These are phyloP conservation scores for Penicillium verrucosum DNA, from an alignment of 2,329 filamentous ascomycete genomes.

Conservation along the genomic window DNA sequence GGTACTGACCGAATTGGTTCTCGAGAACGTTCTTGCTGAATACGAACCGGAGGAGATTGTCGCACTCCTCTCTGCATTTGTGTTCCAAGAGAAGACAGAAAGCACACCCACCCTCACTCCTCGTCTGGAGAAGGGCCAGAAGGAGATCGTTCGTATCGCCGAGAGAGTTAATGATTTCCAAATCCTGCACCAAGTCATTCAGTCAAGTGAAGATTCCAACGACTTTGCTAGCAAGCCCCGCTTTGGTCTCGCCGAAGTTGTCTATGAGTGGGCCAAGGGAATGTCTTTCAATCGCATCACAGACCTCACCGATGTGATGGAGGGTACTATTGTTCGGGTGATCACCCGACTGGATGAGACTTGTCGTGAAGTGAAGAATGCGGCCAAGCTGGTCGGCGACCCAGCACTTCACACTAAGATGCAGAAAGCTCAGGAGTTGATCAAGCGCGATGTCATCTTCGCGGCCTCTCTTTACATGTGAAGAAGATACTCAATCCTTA, in stretches of 20 bases:
- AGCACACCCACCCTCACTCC: slow-evolving; percentile 75
- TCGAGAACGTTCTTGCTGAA: slow-evolving; percentile 93
- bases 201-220: slow-evolving; percentile 83
- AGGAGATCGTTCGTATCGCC: slow-evolving; percentile 82
- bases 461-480: slow-evolving; percentile 86
- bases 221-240: slow-evolving; percentile 84
- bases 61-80: slow-evolving; percentile 86
- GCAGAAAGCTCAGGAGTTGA: slow-evolving; percentile 95
- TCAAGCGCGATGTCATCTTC: slow-evolving; percentile 91
- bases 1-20: slow-evolving; percentile 89
- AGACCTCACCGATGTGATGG: slow-evolving; percentile 89
- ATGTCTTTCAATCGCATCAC: slow-evolving; percentile 99
- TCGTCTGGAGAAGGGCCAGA: slow-evolving; percentile 75
- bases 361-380: slow-evolving; percentile 95
- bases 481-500: not conserved
- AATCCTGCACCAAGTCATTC: slow-evolving; percentile 85
- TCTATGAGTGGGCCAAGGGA: slow-evolving; percentile 96
- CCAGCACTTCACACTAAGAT: slow-evolving; percentile 93
- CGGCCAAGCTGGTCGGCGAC: slow-evolving; percentile 90
- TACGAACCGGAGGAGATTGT: slow-evolving; percentile 97
- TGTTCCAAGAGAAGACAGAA: slow-evolving; percentile 96
- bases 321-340: slow-evolving; percentile 93
- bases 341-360: slow-evolving; percentile 94
- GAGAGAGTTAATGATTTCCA: slow-evolving; percentile 92
- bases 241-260: slow-evolving; percentile 94